phyloP scores from a whole-genome alignment of 192 early-diverging fungal genomes.

The Entomortierella chlamydospora region DNA sequence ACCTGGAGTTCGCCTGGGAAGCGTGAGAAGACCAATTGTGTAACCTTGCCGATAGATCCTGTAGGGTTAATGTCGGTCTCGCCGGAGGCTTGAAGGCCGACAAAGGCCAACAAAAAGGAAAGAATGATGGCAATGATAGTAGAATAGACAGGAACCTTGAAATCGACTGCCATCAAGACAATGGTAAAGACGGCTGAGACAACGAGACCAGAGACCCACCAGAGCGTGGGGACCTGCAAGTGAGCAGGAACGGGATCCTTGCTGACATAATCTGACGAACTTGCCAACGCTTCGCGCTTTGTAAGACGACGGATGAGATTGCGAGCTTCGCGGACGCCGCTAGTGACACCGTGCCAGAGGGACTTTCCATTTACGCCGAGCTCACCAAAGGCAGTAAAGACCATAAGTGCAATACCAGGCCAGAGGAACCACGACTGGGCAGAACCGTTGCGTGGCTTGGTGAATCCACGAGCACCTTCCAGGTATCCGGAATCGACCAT shows the following conservation, averaged over 20 bases:
- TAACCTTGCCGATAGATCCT: constrained; percentile 71
- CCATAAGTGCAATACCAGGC: constrained; percentile 78
- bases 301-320: constrained; percentile 32
- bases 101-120: constrained; percentile 73
- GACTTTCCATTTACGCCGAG: constrained; percentile 62
- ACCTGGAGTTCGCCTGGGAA: constrained; percentile 59
- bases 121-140: constrained; percentile 68
- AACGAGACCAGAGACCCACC: constrained; percentile 67
- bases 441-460: constrained; percentile 36
- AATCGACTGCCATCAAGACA: constrained; percentile 63
- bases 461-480: constrained; percentile 46
- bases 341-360: constrained; percentile 63
- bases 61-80: constrained; percentile 78
- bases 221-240: constrained; percentile 62
- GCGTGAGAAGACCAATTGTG: constrained; percentile 75
- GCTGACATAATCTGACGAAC: constrained; percentile 50
- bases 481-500: constrained; percentile 58
- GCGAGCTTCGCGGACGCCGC: constrained; percentile 30
- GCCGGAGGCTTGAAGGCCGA: constrained; percentile 72
- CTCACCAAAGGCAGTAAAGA: constrained; percentile 71
- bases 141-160: constrained; percentile 69
- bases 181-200: constrained; percentile 67
- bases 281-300: constrained; percentile 19
- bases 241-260: constrained; percentile 51
- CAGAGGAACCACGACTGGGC: constrained; percentile 76